These are phyloP conservation scores for Dioszegia crocea DNA, from an alignment of 768 basidiomycete genomes.

Conservation along the genomic window DNA sequence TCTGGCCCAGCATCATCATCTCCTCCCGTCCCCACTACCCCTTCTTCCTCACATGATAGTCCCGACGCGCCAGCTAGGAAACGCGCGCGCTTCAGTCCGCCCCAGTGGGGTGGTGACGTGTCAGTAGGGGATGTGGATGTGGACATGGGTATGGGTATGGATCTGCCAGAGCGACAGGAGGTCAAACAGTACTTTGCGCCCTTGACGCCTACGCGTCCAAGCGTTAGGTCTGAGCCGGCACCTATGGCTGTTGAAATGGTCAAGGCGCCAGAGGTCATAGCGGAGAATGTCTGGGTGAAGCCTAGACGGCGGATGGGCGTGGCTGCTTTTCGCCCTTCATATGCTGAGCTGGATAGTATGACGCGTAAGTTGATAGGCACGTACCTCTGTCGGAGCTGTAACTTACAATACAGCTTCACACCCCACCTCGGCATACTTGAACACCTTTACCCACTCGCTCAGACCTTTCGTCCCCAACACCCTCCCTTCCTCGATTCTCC, in stretches of 20 bases:
- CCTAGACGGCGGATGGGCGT: not conserved
- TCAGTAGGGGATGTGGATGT: conserved; percentile 2
- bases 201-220: not conserved
- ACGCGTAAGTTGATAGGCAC: not conserved
- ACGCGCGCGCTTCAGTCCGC: conserved; percentile 3
- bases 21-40: not conserved
- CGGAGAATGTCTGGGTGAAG: conserved; percentile 2
- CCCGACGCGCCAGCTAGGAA: conserved; percentile 1
- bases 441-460: conserved; percentile 25
- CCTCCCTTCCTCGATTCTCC: conserved; percentile 27
- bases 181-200: not conserved
- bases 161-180: not conserved
- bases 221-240: not conserved
- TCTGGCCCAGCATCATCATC: not conserved
- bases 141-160: not conserved
- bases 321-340: not conserved
- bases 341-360: not conserved
- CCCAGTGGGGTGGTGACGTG: not conserved
- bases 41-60: not conserved
- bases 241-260: not conserved
- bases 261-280: not conserved
- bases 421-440: conserved; percentile 9
- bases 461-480: conserved; percentile 16
- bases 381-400: too few relatives aligned
- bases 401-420: not conserved